These are phyloP conservation scores for Pelagomonas calceolata DNA, from an alignment of 108 stramenopile genomes.

Conservation along the genomic window DNA sequence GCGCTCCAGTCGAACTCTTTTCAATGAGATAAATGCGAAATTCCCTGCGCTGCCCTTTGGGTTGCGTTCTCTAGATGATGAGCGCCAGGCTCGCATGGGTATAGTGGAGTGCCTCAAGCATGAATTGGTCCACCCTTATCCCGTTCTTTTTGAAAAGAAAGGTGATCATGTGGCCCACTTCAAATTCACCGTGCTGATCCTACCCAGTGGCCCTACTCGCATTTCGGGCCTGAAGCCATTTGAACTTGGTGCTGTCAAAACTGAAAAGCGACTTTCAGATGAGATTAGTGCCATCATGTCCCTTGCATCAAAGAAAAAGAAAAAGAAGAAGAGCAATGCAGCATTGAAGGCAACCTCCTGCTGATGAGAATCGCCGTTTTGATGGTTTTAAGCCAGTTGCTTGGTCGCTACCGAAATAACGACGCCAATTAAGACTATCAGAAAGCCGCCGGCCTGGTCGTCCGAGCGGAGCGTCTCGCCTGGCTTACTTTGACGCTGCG, in stretches of 20 bases:
- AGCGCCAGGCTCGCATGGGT: slow-evolving; percentile 82
- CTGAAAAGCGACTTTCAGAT: slow-evolving; percentile 65
- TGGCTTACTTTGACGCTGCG: no score
- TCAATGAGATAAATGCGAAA: slow-evolving; percentile 81
- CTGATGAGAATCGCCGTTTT: no score
- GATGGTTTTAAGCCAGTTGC: no score
- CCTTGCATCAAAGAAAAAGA: slow-evolving; percentile 24
- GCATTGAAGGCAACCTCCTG: no score
- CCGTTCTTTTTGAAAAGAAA: slow-evolving; percentile 72
- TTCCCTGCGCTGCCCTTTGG: slow-evolving; percentile 95
- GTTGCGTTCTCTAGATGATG: slow-evolving; percentile 84
- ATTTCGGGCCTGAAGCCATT: slow-evolving; percentile 65
- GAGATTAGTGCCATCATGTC: slow-evolving; percentile 59
- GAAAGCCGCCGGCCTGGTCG: no score
- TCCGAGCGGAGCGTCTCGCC: no score
- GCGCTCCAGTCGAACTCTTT: slow-evolving; percentile 72
- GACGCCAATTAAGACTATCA: no score
- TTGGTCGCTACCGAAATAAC: no score
- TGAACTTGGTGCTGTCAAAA: slow-evolving; percentile 61
- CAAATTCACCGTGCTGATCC: slow-evolving; percentile 90
- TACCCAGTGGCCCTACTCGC: slow-evolving; percentile 75
- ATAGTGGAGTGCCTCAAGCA: slow-evolving; percentile 80
- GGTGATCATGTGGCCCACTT: slow-evolving; percentile 86
- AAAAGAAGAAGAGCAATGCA: slow-evolving; percentile 33
- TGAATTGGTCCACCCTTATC: slow-evolving; percentile 83